phyloP scores from a whole-genome alignment of 1,284 basidiomycete species.

The Cryptococcus sp. region DNA sequence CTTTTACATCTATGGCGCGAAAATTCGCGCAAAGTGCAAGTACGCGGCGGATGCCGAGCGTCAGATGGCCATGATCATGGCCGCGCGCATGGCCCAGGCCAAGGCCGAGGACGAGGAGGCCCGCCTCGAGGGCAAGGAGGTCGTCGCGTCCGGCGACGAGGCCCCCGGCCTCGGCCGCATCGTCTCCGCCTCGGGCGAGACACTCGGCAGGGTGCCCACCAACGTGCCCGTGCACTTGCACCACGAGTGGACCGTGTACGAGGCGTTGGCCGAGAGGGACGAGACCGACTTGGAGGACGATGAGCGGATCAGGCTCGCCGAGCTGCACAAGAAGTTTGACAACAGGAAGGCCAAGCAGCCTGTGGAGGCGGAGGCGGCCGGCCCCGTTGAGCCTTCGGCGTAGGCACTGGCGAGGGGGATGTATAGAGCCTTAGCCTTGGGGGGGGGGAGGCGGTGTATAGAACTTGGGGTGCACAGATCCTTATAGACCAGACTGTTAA shows the following conservation, averaged over 20 bases:
- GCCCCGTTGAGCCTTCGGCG: no score
- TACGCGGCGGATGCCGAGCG: slow-evolving; percentile 43
- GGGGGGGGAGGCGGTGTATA: no score
- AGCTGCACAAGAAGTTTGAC: slow-evolving; percentile 33
- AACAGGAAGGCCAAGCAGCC: slow-evolving; percentile 23
- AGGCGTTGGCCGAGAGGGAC: slow-evolving; percentile 35
- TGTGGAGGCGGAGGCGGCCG: not conserved
- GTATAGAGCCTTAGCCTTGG: not conserved
- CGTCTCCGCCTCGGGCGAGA: slow-evolving; percentile 8
- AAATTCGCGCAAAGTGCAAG: slow-evolving; percentile 59
- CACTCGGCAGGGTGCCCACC: slow-evolving; percentile 3
- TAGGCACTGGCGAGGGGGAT: no score
- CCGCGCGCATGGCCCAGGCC: slow-evolving; percentile 28
- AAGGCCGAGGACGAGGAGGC: slow-evolving; percentile 22
- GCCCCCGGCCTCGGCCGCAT: slow-evolving; percentile 12
- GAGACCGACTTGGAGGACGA: slow-evolving; percentile 38
- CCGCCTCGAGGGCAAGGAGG: slow-evolving; percentile 8
- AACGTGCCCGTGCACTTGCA: slow-evolving; percentile 17
- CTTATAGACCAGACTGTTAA: no score
- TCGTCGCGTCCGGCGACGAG: not conserved
- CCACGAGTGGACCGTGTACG: slow-evolving; percentile 34
- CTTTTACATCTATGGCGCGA: slow-evolving; percentile 57
- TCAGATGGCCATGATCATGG: slow-evolving; percentile 41
- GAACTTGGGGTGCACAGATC: no score
- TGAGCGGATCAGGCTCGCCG: slow-evolving; percentile 30